Evolutionary conservation across 805 yeast species (phyloP).

Genomic region (Saturnispora saitoi): DNA sequence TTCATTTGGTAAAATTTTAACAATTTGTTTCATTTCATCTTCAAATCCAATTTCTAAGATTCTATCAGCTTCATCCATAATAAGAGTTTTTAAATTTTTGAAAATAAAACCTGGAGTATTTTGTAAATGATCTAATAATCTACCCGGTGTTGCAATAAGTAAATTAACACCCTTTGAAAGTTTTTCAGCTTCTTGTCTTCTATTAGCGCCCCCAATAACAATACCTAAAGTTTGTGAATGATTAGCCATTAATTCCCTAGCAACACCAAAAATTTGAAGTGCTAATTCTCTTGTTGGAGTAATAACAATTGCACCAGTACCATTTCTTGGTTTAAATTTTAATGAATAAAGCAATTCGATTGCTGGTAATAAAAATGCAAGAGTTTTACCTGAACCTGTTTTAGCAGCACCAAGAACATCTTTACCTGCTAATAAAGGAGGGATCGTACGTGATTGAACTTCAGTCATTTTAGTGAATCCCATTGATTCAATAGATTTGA

Average conservation of each 20-base stretch:
- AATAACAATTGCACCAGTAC: conserved; percentile 92
- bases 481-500: conserved; percentile 75
- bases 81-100: conserved; percentile 86
- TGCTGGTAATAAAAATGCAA: conserved; percentile 94
- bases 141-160: conserved; percentile 95
- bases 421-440: conserved; percentile 91
- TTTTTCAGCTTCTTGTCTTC: conserved; percentile 96
- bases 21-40: conserved; percentile 97
- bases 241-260: conserved; percentile 81
- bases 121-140: conserved; percentile 92
- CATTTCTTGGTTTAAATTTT: conserved; percentile 94
- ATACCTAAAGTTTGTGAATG: conserved; percentile 94
- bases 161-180: conserved; percentile 88
- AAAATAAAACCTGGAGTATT: conserved; percentile 90
- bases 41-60: conserved; percentile 97
- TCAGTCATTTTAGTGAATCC: conserved; percentile 89
- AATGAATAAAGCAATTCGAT: conserved; percentile 83
- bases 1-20: conserved; percentile 84
- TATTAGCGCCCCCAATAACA: conserved; percentile 96
- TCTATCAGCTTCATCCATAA: conserved; percentile 97
- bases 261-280: conserved; percentile 95
- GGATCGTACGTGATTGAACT: conserved; percentile 93
- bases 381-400: conserved; percentile 97
- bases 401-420: conserved; percentile 99
- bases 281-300: conserved; percentile 98